Percentiles rank a stretch among this genome's conserved stretches.
Evolutionary conservation across 116 monocot species (phyloP).

Genomic region (Phalaenopsis hybrid): DNA sequence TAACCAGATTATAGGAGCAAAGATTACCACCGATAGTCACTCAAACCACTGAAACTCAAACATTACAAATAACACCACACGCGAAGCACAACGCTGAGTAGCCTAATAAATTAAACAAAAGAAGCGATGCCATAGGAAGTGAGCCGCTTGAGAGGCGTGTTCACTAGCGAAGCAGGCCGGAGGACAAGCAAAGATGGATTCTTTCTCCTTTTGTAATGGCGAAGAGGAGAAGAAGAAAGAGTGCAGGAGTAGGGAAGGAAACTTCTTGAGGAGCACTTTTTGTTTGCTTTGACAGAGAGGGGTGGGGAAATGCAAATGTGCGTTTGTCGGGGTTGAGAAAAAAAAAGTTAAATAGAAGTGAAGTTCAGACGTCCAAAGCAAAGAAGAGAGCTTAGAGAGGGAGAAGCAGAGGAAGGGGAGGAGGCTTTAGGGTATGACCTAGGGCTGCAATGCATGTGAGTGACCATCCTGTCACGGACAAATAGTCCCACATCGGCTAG

Average conservation of each 20-base stretch:
- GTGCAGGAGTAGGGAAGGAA: constrained; percentile 24
- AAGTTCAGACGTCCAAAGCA: not conserved
- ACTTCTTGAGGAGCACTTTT: constrained; percentile 55
- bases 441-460: constrained; percentile 10
- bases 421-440: not conserved
- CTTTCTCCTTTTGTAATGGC: constrained; percentile 15
- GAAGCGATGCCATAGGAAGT: not conserved
- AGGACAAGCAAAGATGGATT: not conserved
- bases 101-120: not conserved
- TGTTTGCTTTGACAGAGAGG: constrained; percentile 42
- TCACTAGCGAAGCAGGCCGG: not conserved
- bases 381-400: constrained; percentile 5
- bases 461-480: not conserved
- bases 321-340: not conserved
- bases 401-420: constrained; percentile 9
- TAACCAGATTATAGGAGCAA: not conserved
- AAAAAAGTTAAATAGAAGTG: constrained; percentile 19
- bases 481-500: too few species aligned
- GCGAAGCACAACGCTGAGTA: not conserved
- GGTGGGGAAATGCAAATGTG: constrained; percentile 4
- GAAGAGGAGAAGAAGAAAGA: not conserved
- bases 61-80: too few species aligned
- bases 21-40: not conserved
- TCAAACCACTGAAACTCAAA: too few species aligned
- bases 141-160: not conserved